Conservation (phyloP, 768 basidiomycete genomes). For the Rickenella mellea region DNA sequence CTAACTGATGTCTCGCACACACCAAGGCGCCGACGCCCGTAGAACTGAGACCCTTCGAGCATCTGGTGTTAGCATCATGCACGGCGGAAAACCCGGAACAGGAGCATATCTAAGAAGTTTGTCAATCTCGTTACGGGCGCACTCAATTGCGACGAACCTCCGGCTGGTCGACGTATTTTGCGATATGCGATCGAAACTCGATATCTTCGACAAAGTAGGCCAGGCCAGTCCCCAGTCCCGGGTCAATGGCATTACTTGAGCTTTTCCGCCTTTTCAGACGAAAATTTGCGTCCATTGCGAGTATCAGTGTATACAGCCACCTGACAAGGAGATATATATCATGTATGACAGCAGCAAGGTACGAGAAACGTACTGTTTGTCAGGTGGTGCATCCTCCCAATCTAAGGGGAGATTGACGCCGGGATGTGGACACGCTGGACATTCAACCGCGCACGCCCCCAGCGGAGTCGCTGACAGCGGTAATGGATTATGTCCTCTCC, state of each 20-base stretch:
- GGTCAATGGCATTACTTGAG: constrained; percentile 17
- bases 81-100: constrained; percentile 12
- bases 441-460: constrained; percentile 16
- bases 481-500: constrained; percentile 11
- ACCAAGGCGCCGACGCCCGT: constrained; percentile 1
- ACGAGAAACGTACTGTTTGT: too few relatives aligned
- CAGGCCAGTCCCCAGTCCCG: constrained; percentile 17
- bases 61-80: constrained; percentile 6
- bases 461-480: constrained; percentile 4
- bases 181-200: constrained; percentile 10
- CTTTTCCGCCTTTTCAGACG: constrained; percentile 17
- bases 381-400: too few relatives aligned
- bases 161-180: constrained; percentile 8
- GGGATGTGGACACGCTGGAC: constrained; percentile 23
- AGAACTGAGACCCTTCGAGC: neutral
- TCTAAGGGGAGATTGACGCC: constrained; percentile 18
- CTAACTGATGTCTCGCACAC: constrained; percentile 19
- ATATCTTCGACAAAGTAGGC: constrained; percentile 19
- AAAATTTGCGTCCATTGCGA: constrained; percentile 25
- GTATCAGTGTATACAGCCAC: constrained; percentile 18
- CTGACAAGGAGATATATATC: constrained; percentile 10
- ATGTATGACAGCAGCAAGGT: too few relatives aligned
- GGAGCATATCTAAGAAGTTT: constrained; percentile 2
- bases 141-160: too few relatives aligned
- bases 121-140: too few relatives aligned